Conservation (phyloP, 495 filamentous ascomycete genomes). For the Neurospora cerealis region DNA sequence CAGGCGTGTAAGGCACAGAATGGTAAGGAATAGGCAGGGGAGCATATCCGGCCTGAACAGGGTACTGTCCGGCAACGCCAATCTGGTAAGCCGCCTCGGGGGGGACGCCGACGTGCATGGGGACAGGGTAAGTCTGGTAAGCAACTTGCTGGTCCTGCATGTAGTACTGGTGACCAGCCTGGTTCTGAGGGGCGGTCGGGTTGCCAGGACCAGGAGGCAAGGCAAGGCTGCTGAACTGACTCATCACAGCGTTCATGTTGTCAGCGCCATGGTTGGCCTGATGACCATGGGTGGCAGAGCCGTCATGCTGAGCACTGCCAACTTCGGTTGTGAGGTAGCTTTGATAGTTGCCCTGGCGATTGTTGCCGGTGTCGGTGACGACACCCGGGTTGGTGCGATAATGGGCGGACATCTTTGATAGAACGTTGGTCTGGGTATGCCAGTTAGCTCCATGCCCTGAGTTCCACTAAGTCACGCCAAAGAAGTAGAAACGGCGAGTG, state of each 20-base stretch:
- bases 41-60: constrained; percentile 26
- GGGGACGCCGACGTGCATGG: constrained; percentile 22
- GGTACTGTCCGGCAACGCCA: constrained; percentile 19
- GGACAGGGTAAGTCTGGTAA: constrained; percentile 22
- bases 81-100: constrained; percentile 18
- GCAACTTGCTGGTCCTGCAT: constrained; percentile 22
- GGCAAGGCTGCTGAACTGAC: constrained; percentile 29
- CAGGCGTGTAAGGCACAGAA: constrained; percentile 40
- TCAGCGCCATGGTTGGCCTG: constrained; percentile 16
- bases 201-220: constrained; percentile 20
- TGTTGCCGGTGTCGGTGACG: constrained; percentile 15
- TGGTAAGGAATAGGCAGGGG: constrained; percentile 24
- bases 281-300: constrained; percentile 13
- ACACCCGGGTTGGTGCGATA: constrained; percentile 15
- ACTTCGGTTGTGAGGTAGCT: constrained; percentile 16
- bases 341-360: constrained; percentile 10
- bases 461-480: background rate
- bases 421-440: background rate
- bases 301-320: constrained; percentile 16
- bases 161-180: constrained; percentile 23
- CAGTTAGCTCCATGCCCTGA: background rate
- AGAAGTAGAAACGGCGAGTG: background rate
- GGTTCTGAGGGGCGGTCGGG: constrained; percentile 14
- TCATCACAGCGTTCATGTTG: constrained; percentile 23
- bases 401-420: constrained; percentile 11